Base-by-base conservation (phyloP, 192 early-diverging fungal species). In the Podila epigama region DNA sequence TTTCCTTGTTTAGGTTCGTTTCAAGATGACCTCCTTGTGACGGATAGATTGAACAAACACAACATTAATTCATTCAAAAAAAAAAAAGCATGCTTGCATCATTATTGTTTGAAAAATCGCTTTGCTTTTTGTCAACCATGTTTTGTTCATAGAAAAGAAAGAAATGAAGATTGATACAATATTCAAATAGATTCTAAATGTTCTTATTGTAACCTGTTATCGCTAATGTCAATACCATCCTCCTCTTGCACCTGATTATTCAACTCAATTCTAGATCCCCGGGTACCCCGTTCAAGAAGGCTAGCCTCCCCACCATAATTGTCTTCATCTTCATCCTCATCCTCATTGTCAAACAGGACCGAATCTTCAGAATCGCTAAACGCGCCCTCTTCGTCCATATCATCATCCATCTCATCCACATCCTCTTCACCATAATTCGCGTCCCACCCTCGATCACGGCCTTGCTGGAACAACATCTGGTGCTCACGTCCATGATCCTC, bases 401-500 rank as follows among this genome's bases (percentile, higher is more conserved):
- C n/a, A 25, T 20, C 40, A 16, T 57, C 64, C 20, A 22, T 16
- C 7, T 48, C 65, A 18, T 63, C 65, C 20, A 60, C 69, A 48
- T 73, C 66, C 29, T 64, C 54, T 54, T 64, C 61, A 3, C 56
- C 60, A n/a, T 57, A 42, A 15, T 32, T 9, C 4, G 2, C 32
- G 32, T 57, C 18, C 1, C 35, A 12, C 55, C 32, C 5, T 15
- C 6, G 59, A 29, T 40, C 31, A 25, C 56, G 32, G 2, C 29
- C 13, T 15, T 50, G 63, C 10, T 32, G 39, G 52, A 75, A 75
- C 13, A 77, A 48, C 10, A 56, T 58, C 50, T 68, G 60, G 11
- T 63, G 12, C 37, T 77, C 73, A 11, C 81, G 66, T 5, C 37
- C 73, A 27, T 52, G 57, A 22, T 77, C 73, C 37, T 77, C 73